phyloP scores from a whole-genome alignment of 768 basidiomycete genomes.

The Termitomyces sp. region DNA sequence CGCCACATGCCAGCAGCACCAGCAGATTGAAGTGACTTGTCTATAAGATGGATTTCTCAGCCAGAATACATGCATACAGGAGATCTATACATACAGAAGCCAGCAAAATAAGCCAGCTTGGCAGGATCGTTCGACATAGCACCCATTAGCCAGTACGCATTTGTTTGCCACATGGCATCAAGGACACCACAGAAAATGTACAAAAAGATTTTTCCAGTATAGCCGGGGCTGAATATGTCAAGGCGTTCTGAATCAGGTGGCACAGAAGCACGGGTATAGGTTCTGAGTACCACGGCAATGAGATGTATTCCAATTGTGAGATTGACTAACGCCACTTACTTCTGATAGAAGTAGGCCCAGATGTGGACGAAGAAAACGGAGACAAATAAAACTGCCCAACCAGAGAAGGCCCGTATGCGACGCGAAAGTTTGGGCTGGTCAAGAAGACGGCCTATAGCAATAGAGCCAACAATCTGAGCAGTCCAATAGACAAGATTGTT shows the following conservation, averaged over 20 bases:
- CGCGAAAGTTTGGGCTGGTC: conserved; percentile 52
- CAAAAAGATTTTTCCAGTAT: conserved; percentile 52
- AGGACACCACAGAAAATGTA: conserved; percentile 72
- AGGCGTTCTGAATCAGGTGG: conserved; percentile 36
- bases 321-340: conserved; percentile 29
- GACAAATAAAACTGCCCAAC: conserved; percentile 56
- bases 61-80: background rate
- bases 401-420: conserved; percentile 64
- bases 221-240: conserved; percentile 52
- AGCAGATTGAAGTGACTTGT: conserved; percentile 73
- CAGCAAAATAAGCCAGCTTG: conserved; percentile 75
- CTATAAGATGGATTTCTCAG: conserved; percentile 20
- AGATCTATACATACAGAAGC: conserved; percentile 56
- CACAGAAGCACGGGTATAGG: conserved; percentile 53
- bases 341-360: conserved; percentile 78
- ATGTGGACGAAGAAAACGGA: conserved; percentile 66
- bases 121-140: conserved; percentile 82
- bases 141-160: conserved; percentile 79
- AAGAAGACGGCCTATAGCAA: conserved; percentile 63
- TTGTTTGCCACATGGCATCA: conserved; percentile 84
- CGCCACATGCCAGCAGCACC: conserved; percentile 73
- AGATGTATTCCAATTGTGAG: background rate
- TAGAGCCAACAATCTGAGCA: conserved; percentile 69
- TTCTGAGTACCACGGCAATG: conserved; percentile 18
- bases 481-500: conserved; percentile 81